Base-by-base conservation (phyloP, 441 rosid species). In the Gossypium lobatum region DNA sequence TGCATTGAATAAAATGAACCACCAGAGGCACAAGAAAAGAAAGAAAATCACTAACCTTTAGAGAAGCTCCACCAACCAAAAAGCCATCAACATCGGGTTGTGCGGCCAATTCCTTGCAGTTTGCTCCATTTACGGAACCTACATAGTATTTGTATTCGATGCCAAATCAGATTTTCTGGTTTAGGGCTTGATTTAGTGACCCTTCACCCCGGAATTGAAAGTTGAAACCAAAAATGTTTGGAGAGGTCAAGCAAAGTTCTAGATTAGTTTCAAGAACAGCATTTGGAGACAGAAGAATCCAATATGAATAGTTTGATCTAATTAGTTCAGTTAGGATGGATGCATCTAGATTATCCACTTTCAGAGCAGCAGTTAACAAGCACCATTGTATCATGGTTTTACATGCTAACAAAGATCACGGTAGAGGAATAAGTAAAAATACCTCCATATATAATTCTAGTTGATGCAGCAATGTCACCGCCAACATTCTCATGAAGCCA, bases 41-140 rank as follows among this genome's bases (percentile, higher is more conserved):
- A 54, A 28, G 25, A 42, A 58, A 8, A 62, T 17, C 9, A 64
- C 37, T 26, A 71, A 88, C 93, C 95, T 90, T 88, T 50, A 90
- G 78, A 42, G 95, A 88, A 77, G 95, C 95, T 74, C 93, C 95
- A 6, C 91, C 93, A 53, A 90, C 95, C 84, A 90, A 83, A 82
- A 90, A 88, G 59, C 95, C 95, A 72, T 88, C 95, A 4, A 90
- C 83, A 72, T 90, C 90, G 2, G 88, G 83, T 75, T 90, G 81
- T 52, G 50, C 82, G 0, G 90, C 88, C 80, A 88, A 77, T 70
- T 87, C 91, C 74, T 79, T 87, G 91, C 90, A 87, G 79, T 90
- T 90, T 25, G 70, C 84, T 72, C 93, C 93, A 71, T 85, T 90
- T 1, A 90, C 95, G 50, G 93, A 90, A 26, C 91, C 91, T 89